Base-by-base conservation (phyloP, 2,329 filamentous ascomycete genomes). In the Helminthosporium solani region DNA sequence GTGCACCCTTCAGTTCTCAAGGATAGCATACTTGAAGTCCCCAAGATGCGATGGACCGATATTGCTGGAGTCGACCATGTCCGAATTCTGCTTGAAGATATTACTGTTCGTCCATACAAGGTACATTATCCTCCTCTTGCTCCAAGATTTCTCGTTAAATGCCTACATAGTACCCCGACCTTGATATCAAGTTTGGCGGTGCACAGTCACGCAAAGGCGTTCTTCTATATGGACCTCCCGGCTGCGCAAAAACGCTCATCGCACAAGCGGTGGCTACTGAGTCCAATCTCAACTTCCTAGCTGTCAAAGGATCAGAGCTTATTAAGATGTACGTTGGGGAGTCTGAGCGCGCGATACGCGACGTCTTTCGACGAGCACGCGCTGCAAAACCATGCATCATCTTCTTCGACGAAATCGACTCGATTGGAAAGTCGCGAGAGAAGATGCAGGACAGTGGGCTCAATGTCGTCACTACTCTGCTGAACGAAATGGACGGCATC, bases 261-360 rank as follows among this genome's bases (percentile, higher is more conserved):
- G 92, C 92, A 0, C 90, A 95, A 67, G 92, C 92, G 21, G 82
- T 95, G 57, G 92, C 92, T 14, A 95, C 90, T 6, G 90, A 95
- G 68, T 89, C 88, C 23, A 87, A 87, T 3, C 85, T 95, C 71
- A 96, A 96, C 68, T 96, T 96, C 76, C 85, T 96, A 64, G 87
- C 90, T 7, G 88, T 97, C 55, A 96, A 96, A 72, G 92, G 90
- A 20, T 90, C 90, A 28, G 92, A 96, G 70, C 81, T 96, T 11
- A 84, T 96, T 49, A 95, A 90, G 72, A 96, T 95, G 88, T 97
- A 96, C 70, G 91, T 97, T 15, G 92, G 92, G 50, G 92, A 97
- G 69, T 92, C 90, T 2, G 92, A 97, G 72, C 83, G 90, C 9
- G 85, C 87, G 7, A 81, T 96, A 33, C 84, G 92, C 30, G 87